Percentiles rank a stretch among this genome's conserved stretches.
Conservation (phyloP, 176 grass and related monocot genomes). For the Carex scoparia region DNA sequence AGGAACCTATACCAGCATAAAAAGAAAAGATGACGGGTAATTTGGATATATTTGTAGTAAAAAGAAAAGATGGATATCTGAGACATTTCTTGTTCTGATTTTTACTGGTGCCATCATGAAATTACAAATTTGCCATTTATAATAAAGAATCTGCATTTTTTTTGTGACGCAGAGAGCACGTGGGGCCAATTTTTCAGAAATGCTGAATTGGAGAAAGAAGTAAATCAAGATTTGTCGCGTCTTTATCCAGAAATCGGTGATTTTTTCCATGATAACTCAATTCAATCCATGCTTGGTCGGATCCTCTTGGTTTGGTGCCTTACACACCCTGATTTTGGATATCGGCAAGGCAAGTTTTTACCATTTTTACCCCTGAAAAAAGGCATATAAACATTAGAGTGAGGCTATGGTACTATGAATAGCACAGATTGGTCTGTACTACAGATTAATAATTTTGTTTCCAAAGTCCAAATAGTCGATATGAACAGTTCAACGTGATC, state of each 20-base stretch:
- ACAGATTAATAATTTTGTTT: too few relatives aligned
- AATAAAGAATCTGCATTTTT: not conserved
- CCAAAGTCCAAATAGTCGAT: too few relatives aligned
- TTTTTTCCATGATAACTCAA: conserved; percentile 73
- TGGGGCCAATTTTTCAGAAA: conserved; percentile 95
- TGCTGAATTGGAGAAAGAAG: conserved; percentile 87
- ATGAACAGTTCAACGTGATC: too few relatives aligned
- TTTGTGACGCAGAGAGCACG: conserved; percentile 61
- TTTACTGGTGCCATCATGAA: not conserved
- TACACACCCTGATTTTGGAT: conserved; percentile 87
- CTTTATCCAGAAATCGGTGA: conserved; percentile 79
- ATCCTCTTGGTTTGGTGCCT: conserved; percentile 94
- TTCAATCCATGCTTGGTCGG: conserved; percentile 79
- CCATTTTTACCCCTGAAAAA: not conserved
- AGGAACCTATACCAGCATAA: not conserved
- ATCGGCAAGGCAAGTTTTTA: conserved; percentile 63
- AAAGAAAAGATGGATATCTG: too few relatives aligned
- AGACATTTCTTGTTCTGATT: not conserved
- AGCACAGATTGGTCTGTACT: too few relatives aligned
- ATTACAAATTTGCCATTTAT: not conserved
- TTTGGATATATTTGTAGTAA: too few relatives aligned
- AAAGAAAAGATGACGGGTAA: too few relatives aligned
- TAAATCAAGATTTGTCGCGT: conserved; percentile 85
- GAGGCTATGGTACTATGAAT: too few relatives aligned
- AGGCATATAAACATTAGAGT: not conserved